A percentile compares a stretch with the other conserved stretches of the same genome.
These are phyloP conservation scores for Vicia faba DNA, from an alignment of 306 rosid species.

Conservation along the genomic window DNA sequence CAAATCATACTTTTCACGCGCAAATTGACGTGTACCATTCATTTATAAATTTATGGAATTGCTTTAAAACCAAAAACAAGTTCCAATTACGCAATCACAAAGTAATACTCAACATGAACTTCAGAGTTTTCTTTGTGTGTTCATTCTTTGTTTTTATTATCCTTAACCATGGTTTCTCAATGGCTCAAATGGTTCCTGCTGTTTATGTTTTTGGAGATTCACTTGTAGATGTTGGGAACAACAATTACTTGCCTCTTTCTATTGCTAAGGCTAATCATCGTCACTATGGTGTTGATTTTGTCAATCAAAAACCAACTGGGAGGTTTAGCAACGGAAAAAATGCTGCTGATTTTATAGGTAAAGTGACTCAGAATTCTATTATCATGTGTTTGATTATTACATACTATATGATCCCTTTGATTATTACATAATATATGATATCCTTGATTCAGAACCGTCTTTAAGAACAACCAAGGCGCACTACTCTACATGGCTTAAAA, in stretches of 20 bases:
- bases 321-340: slow-evolving; percentile 84
- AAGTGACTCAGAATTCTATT: neutral
- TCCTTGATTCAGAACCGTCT: too few relatives aligned
- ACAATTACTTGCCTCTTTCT: slow-evolving; percentile 59
- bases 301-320: slow-evolving; percentile 60
- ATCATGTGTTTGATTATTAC: neutral
- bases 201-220: slow-evolving; percentile 83
- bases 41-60: neutral
- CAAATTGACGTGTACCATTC: slow-evolving; percentile 9
- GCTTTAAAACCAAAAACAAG: slow-evolving; percentile 30
- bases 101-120: slow-evolving; percentile 32
- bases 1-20: slow-evolving; percentile 37
- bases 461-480: too few relatives aligned
- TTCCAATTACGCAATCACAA: neutral
- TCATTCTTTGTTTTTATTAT: slow-evolving; percentile 3
- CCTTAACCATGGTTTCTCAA: slow-evolving; percentile 31
- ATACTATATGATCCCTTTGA: neutral
- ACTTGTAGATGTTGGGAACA: slow-evolving; percentile 80
- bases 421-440: too few relatives aligned
- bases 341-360: slow-evolving; percentile 77
- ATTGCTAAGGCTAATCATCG: slow-evolving; percentile 66
- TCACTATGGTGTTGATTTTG: slow-evolving; percentile 72
- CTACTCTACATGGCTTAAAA: too few relatives aligned
- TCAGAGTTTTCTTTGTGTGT: neutral
- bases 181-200: slow-evolving; percentile 60